phyloP scores from a whole-genome alignment of 2,329 filamentous ascomycete species.

The Thelonectria olida region DNA sequence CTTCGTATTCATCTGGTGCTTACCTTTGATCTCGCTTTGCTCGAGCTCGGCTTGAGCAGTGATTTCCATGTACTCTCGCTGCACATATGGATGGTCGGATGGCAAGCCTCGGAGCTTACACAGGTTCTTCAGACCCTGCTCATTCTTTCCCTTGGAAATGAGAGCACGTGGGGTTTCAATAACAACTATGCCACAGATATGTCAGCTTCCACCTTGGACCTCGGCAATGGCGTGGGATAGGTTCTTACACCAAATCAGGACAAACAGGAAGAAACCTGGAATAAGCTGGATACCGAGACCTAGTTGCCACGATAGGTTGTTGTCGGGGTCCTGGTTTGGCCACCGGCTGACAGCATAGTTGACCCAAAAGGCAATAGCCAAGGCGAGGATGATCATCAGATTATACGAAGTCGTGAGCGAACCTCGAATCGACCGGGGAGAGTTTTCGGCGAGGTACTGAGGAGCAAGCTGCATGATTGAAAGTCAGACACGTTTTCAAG shows the following conservation, averaged over 20 bases:
- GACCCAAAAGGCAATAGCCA: constrained; percentile 17
- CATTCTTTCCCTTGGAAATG: constrained; percentile 47
- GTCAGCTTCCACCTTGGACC: neutral
- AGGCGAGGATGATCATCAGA: constrained; percentile 17
- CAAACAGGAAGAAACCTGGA: constrained; percentile 26
- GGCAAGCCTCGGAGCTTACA: constrained; percentile 50
- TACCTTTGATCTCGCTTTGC: constrained; percentile 15
- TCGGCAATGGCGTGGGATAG: no score
- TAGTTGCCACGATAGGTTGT: constrained; percentile 14
- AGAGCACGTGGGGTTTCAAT: constrained; percentile 36
- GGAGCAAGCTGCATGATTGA: no score
- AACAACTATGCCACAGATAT: neutral
- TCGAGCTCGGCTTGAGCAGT: constrained; percentile 33
- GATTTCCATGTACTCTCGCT: constrained; percentile 45
- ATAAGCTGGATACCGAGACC: constrained; percentile 28
- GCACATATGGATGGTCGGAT: constrained; percentile 49
- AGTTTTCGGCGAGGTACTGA: constrained; percentile 17
- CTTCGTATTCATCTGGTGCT: neutral
- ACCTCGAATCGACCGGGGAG: constrained; percentile 15
- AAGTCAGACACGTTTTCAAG: no score
- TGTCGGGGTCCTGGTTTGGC: neutral
- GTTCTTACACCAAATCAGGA: constrained; percentile 8
- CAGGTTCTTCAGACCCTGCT: constrained; percentile 47
- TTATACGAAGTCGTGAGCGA: constrained; percentile 13
- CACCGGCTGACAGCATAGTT: constrained; percentile 18